These are phyloP conservation scores for Clavispora asparagi DNA, from an alignment of 805 yeast species.

Conservation along the genomic window DNA sequence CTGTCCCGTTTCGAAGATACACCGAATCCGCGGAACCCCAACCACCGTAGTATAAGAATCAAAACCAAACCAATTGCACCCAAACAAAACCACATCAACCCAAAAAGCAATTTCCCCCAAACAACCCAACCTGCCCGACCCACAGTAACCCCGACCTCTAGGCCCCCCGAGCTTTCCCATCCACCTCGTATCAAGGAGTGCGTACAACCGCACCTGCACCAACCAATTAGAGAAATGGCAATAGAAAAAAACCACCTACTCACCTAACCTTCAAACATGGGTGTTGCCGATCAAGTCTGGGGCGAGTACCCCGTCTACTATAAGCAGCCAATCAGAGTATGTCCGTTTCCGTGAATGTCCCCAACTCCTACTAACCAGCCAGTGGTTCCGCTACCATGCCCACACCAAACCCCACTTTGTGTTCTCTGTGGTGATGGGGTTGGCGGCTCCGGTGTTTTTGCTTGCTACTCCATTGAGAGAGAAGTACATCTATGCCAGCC, in stretches of 20 bases:
- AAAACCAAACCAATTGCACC: too few species aligned
- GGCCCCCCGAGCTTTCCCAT: too few species aligned
- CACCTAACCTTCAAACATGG: slow-evolving; percentile 6
- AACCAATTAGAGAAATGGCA: slow-evolving; percentile 4
- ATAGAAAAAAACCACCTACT: slow-evolving; percentile 2
- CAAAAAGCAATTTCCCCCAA: too few species aligned
- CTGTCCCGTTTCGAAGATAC: too few species aligned
- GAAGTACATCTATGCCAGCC: slow-evolving; percentile 59
- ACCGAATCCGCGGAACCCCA: too few species aligned
- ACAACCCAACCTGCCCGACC: too few species aligned
- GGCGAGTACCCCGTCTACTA: slow-evolving; percentile 53
- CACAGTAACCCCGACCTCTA: too few species aligned
- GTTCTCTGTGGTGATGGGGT: slow-evolving; percentile 58
- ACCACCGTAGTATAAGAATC: too few species aligned
- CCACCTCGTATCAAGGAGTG: background rate
- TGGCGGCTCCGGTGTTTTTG: slow-evolving; percentile 62
- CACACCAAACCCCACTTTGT: slow-evolving; percentile 73
- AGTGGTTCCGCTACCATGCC: slow-evolving; percentile 74
- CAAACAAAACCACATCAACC: too few species aligned
- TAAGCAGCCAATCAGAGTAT: slow-evolving; percentile 59
- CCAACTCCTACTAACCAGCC: slow-evolving; percentile 11
- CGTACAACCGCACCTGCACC: slow-evolving; percentile 3
- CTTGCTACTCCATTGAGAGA: slow-evolving; percentile 65
- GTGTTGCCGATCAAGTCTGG: slow-evolving; percentile 36
- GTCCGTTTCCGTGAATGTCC: slow-evolving; percentile 19